Evolutionary conservation across 2,329 filamentous ascomycete species (phyloP).

Genomic region (Pseudophaeomoniella oleicola): DNA sequence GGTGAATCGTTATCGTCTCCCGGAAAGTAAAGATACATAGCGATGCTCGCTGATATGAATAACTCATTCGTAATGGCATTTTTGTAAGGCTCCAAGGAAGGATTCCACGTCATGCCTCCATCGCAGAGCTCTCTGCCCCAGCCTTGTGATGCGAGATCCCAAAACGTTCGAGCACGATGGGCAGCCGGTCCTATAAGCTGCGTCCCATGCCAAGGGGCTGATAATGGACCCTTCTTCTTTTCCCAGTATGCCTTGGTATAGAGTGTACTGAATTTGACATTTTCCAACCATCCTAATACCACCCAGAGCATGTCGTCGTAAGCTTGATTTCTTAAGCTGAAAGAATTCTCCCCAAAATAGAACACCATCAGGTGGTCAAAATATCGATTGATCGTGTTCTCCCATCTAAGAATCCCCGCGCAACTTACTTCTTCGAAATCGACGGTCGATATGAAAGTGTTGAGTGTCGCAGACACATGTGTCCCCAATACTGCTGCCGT

Average conservation of each 20-base stretch:
- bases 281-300: constrained; percentile 78
- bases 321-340: constrained; percentile 60
- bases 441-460: constrained; percentile 47
- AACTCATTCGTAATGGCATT: constrained; percentile 94
- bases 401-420: constrained; percentile 34
- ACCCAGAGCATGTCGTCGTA: constrained; percentile 96
- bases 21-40: constrained; percentile 82
- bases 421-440: constrained; percentile 22
- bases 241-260: constrained; percentile 52
- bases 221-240: constrained; percentile 1
- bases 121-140: constrained; percentile 72
- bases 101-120: constrained; percentile 88
- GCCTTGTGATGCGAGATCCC: constrained; percentile 61
- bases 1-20: constrained; percentile 63
- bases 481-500: constrained; percentile 76
- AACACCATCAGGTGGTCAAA: constrained; percentile 64
- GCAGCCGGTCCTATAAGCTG: constrained; percentile 66
- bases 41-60: constrained; percentile 68
- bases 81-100: constrained; percentile 68
- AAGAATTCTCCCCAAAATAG: constrained; percentile 76
- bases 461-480: constrained; percentile 58
- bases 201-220: constrained; percentile 53
- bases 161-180: constrained; percentile 72
- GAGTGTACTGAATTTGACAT: constrained; percentile 58
- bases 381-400: constrained; percentile 71